Percentiles rank a stretch among this genome's conserved stretches.
Evolutionary conservation across 1,139 yeast species (phyloP).

Genomic region (Yamadazyma jaroonii): DNA sequence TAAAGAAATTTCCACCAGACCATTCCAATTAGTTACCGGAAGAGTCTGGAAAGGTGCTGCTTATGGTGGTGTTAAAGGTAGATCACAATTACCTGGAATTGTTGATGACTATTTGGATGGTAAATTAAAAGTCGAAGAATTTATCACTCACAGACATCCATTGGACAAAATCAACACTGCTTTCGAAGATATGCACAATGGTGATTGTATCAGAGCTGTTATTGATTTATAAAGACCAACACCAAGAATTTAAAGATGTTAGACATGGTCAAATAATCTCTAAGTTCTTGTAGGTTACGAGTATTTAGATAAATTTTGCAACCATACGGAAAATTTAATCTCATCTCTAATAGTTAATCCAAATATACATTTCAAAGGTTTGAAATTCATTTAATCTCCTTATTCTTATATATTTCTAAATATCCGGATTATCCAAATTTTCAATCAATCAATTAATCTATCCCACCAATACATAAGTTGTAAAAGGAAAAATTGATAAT

Average conservation of each 20-base stretch:
- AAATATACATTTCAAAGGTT: too few relatives aligned
- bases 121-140: conserved; percentile 86
- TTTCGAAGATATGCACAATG: conserved; percentile 92
- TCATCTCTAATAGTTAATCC: not conserved
- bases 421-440: not conserved
- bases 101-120: conserved; percentile 86
- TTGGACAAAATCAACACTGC: conserved; percentile 81
- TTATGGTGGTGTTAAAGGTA: conserved; percentile 97
- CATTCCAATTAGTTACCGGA: conserved; percentile 98
- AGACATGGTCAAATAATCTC: not conserved
- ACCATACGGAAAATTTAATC: too few relatives aligned
- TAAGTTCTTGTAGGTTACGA: not conserved
- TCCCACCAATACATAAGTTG: too few relatives aligned
- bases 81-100: conserved; percentile 88
- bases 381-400: not conserved
- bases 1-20: conserved; percentile 92
- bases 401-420: too few relatives aligned
- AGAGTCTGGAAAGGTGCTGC: conserved; percentile 99
- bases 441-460: not conserved
- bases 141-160: conserved; percentile 85
- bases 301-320: not conserved
- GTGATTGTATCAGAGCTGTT: conserved; percentile 93
- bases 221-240: conserved; percentile 39
- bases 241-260: conserved; percentile 1
- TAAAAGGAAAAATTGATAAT: too few relatives aligned